These are phyloP conservation scores for Scheffersomyces coipomensis DNA, from an alignment of 805 yeast genomes.

Conservation along the genomic window DNA sequence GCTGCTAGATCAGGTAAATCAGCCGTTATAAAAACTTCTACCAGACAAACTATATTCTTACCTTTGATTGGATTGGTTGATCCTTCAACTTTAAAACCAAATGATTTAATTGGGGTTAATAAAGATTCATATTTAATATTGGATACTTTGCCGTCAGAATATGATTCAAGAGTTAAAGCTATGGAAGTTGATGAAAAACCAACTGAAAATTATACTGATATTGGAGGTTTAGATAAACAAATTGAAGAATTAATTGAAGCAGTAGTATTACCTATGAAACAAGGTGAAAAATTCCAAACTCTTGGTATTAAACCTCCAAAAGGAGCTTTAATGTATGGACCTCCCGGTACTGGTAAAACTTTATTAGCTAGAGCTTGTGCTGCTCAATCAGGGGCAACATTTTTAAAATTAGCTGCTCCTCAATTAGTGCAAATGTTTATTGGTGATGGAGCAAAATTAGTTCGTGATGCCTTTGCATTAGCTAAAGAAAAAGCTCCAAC, in stretches of 20 bases:
- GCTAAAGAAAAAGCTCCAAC: conserved; percentile 49
- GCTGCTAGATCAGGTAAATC: conserved; percentile 90
- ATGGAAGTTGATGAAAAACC: conserved; percentile 99
- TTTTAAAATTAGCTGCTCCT: conserved; percentile 45
- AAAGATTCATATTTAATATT: conserved; percentile 92
- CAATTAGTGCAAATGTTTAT: conserved; percentile 48
- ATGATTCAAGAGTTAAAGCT: conserved; percentile 96
- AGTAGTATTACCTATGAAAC: conserved; percentile 96
- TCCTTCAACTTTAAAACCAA: conserved; percentile 89
- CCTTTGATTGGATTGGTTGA: conserved; percentile 96
- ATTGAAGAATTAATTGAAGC: conserved; percentile 98
- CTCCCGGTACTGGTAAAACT: conserved; percentile 50
- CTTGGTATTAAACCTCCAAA: conserved; percentile 78
- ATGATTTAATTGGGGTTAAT: conserved; percentile 95
- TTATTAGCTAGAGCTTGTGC: conserved; percentile 49
- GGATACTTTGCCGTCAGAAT: conserved; percentile 95
- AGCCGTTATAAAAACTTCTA: conserved; percentile 97
- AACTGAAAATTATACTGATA: conserved; percentile 93
- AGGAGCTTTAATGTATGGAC: conserved; percentile 48
- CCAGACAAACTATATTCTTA: conserved; percentile 94
- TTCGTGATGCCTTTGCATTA: conserved; percentile 45
- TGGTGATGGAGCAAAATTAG: conserved; percentile 48
- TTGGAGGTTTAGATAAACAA: conserved; percentile 97
- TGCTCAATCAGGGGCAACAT: conserved; percentile 46
- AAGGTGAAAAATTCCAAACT: conserved; percentile 91